Base-by-base conservation (phyloP, 768 basidiomycete species). In the Pisolithus orientalis region DNA sequence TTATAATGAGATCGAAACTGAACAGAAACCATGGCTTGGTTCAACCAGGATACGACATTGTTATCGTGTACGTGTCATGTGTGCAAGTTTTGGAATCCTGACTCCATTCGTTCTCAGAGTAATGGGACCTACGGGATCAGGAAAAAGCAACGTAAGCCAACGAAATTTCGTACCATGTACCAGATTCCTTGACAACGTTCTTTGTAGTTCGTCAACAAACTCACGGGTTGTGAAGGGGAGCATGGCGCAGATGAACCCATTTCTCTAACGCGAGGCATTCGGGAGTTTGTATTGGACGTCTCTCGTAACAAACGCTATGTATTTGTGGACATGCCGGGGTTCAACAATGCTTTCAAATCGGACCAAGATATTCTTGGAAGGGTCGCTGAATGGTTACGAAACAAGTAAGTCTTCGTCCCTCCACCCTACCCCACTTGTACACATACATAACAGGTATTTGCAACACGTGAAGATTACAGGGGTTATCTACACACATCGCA, bases 401-500 rank as follows among this genome's bases (percentile, higher is more conserved):
- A 2, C 0, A 16, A 21, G 7, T 57, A 59, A 17, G 57, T 3
- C 8, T 1, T 11, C 10, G 21, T 37, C 21, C 43, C 43, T 50
- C 6, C 32, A 5, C 13, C 2, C 9, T 13, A 34, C 32, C 2
- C 1, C 17, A 13, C 7, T 24, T 7, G 1, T 24, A 17, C 5
- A n/a, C 17, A 24, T 6, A 21, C 5, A n/a, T 2, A 40, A 6
- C n/a, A 40, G 39, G n/a, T 39, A 60, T 38, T 28, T 49, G 16
- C 6, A 44, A 16, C 38, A 43, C 6, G 34, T 53, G 34, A 64
- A 52, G 14, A 45, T 67, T 4, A 43, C 61, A 21, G 74, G 73
- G 6, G 55, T 73, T 32, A 49, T 70, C 21, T 71, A 70, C 53
- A 39, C 68, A 17, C 68, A 71, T 32, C 61, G 64, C 28, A 71